A percentile compares a stretch with the other conserved stretches of the same genome.
These are phyloP conservation scores for Isabelozyma pseudorhagii DNA, from an alignment of 805 yeast genomes.

Conservation along the genomic window DNA sequence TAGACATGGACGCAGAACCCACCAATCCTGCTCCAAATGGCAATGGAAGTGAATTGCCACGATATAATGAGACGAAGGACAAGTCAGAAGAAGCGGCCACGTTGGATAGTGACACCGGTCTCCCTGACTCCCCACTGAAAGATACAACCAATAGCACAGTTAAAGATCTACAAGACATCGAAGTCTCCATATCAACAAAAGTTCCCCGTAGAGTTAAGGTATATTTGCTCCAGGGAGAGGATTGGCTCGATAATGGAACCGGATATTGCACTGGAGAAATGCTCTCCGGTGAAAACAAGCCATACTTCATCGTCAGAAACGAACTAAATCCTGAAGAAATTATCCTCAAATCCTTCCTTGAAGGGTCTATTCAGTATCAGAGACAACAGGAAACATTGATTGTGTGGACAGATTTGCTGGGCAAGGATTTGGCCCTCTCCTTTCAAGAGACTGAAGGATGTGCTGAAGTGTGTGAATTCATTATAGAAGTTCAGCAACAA, in stretches of 20 bases:
- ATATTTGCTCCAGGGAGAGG: constrained; percentile 75
- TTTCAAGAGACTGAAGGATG: constrained; percentile 94
- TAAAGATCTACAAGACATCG: neutral
- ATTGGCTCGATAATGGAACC: constrained; percentile 91
- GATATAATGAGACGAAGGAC: too few relatives aligned
- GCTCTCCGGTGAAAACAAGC: constrained; percentile 31
- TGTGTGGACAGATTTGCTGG: constrained; percentile 85
- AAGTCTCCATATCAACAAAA: constrained; percentile 1
- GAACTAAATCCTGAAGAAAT: constrained; percentile 60
- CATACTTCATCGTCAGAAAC: constrained; percentile 68
- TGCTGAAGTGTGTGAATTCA: constrained; percentile 74
- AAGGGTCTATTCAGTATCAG: constrained; percentile 79
- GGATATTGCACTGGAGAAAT: constrained; percentile 83
- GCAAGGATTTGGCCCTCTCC: constrained; percentile 77
- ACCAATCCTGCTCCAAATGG: too few relatives aligned
- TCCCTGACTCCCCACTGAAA: neutral
- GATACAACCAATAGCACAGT: too few relatives aligned
- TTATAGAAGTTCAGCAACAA: constrained; percentile 62
- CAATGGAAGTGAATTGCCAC: too few relatives aligned
- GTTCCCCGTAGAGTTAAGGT: constrained; percentile 82
- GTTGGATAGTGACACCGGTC: too few relatives aligned
- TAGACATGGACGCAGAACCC: too few relatives aligned
- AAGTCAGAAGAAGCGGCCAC: too few relatives aligned
- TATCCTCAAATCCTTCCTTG: constrained; percentile 63
- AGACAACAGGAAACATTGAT: constrained; percentile 92